Percentiles rank a stretch among this genome's conserved stretches.
phyloP scores from a whole-genome alignment of 2,329 filamentous ascomycete genomes.

The Penicillium polonicum region DNA sequence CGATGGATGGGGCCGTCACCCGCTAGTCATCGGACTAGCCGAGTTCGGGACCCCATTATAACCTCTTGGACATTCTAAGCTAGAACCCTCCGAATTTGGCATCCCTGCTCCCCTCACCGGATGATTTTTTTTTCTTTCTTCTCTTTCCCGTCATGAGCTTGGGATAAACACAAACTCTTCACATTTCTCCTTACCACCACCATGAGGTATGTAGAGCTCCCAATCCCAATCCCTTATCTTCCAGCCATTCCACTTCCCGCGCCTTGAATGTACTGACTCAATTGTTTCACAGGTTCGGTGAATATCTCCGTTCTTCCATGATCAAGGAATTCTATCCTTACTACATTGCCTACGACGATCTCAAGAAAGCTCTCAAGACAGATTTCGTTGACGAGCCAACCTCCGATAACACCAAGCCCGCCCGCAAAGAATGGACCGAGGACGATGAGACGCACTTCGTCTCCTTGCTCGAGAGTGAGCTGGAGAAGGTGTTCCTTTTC shows the following conservation, averaged over 20 bases:
- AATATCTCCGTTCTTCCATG: slow-evolving; percentile 91
- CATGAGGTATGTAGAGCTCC: slow-evolving; percentile 18
- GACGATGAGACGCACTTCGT: slow-evolving; percentile 91
- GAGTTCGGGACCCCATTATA: slow-evolving; percentile 4
- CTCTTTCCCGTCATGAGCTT: slow-evolving; percentile 5
- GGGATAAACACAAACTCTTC: not conserved
- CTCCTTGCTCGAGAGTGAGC: slow-evolving; percentile 78
- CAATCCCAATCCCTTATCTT: not conserved
- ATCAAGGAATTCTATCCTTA: slow-evolving; percentile 98
- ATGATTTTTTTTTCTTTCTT: slow-evolving; percentile 4
- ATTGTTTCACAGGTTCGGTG: slow-evolving; percentile 68
- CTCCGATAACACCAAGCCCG: slow-evolving; percentile 48
- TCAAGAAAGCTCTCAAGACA: slow-evolving; percentile 82
- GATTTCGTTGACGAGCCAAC: slow-evolving; percentile 58
- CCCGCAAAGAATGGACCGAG: slow-evolving; percentile 74
- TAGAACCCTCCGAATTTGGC: slow-evolving; percentile 4
- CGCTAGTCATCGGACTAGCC: slow-evolving; percentile 13
- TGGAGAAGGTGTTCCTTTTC: slow-evolving; percentile 97
- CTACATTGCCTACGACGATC: slow-evolving; percentile 95
- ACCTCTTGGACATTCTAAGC: slow-evolving; percentile 1
- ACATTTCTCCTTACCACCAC: slow-evolving; percentile 5
- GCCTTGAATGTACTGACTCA: slow-evolving; percentile 10
- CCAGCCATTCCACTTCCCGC: slow-evolving; percentile 6
- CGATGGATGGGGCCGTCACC: slow-evolving; percentile 10
- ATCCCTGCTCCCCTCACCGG: not conserved